Evolutionary conservation across 164 flowering plant species (phyloP).

Genomic region (Euptelea pleiosperma): DNA sequence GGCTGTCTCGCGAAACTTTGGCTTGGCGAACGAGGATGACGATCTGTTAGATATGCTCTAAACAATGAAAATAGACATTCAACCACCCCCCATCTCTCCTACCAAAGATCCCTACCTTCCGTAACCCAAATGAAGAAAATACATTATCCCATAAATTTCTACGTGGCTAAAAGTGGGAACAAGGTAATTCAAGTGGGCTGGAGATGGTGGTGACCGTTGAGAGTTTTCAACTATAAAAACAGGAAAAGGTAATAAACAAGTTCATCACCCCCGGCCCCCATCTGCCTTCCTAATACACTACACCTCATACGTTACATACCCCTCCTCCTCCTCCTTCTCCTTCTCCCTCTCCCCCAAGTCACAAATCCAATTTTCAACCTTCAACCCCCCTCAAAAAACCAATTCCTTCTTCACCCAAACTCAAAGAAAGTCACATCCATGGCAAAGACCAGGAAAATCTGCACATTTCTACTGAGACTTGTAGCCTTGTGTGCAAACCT

Average conservation of each 20-base stretch:
- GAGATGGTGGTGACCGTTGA: conserved; percentile 15
- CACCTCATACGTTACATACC: conserved; percentile 2
- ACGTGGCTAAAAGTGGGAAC: too few relatives aligned
- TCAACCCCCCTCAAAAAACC: not conserved
- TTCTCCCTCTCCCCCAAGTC: not conserved
- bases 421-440: conserved; percentile 12
- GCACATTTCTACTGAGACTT: conserved; percentile 45
- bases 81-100: too few relatives aligned
- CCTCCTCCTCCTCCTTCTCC: not conserved
- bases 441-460: conserved; percentile 25
- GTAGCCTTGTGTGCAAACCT: conserved; percentile 53
- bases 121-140: too few relatives aligned
- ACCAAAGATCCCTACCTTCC: too few relatives aligned
- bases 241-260: conserved; percentile 18
- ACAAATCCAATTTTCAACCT: not conserved
- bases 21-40: too few relatives aligned
- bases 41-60: too few relatives aligned
- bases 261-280: conserved; percentile 29
- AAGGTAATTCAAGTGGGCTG: too few relatives aligned
- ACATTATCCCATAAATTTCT: too few relatives aligned
- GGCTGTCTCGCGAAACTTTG: too few relatives aligned
- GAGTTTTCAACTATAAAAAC: conserved; percentile 10
- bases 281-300: conserved; percentile 25
- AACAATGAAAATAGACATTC: too few relatives aligned
- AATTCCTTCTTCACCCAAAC: too few relatives aligned